Base-by-base conservation (phyloP, 2,329 filamentous ascomycete genomes). In the Colletotrichum higginsianum region DNA sequence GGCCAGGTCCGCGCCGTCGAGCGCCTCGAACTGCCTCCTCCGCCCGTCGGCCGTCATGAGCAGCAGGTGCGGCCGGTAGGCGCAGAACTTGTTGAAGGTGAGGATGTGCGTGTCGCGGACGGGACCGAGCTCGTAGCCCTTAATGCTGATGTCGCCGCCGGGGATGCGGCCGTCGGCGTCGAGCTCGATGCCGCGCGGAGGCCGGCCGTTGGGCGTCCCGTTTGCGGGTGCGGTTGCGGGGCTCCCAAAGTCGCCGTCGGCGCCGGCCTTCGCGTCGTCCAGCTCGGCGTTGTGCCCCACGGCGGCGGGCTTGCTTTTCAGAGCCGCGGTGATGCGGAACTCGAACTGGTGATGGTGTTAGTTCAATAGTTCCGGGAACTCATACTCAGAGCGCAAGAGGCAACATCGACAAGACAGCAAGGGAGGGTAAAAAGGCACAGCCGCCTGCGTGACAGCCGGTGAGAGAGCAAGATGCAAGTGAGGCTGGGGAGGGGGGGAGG, bases 31-130 rank as follows among this genome's bases (percentile, higher is more conserved):
- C 76, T 88, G 86, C n/a, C 84, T 79, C 12, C 79, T 79, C 69
- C 82, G 82, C 2, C 85, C 86, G 74, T 88, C 83, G 5, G 78
- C 71, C 1, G 86, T 87, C 66, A 88, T 76, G 18, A 87, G 78
- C 16, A 88, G 78, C 3, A 85, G 77, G 73, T 87, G 86, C 3
- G 86, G 85, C 11, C 83, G 75, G 68, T 84, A 85, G 16, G 84
- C 83, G 67, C 82, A 84, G 74, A 86, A 88, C 66, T 85, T 83
- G 76, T 88, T 88, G 68, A 85, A 76, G 2, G 82, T 79, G 9
- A 88, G 78, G 21, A 84, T 76, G 67, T 88, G 86, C 0, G 84
- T 84, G 21, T 82, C 83, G 55, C 53, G 12, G 16, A 86, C 74
- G 16, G 77, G 75, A 0, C 77, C 76, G 15, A 88, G 75, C 18